Evolutionary conservation across 371 early-diverging fungal genomes (phyloP).

Genomic region (Smittium culicis): DNA sequence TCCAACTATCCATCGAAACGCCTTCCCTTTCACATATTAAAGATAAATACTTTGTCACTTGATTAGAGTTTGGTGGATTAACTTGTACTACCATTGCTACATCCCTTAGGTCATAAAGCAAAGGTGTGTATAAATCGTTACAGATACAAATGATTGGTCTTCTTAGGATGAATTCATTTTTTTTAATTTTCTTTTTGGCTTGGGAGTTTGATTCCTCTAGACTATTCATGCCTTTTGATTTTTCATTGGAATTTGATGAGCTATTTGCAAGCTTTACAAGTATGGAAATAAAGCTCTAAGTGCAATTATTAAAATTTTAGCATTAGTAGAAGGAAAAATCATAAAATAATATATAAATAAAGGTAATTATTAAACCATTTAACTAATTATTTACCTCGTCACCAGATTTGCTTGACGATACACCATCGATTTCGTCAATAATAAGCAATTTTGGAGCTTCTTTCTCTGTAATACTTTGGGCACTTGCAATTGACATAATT

Average conservation of each 20-base stretch:
- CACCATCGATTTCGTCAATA: conserved; percentile 97
- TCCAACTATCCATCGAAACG: conserved; percentile 53
- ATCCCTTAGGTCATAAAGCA: conserved; percentile 64
- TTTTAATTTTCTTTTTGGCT: conserved; percentile 24
- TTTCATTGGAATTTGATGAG: conserved; percentile 13
- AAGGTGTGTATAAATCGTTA: conserved; percentile 88
- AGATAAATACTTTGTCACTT: conserved; percentile 57
- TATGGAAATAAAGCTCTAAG: conserved; percentile 66
- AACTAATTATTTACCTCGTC: no score
- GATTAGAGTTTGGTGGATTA: conserved; percentile 45
- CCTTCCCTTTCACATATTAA: conserved; percentile 70
- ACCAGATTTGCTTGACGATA: conserved; percentile 38
- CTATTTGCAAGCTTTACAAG: conserved; percentile 41
- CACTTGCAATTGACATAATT: conserved; percentile 59
- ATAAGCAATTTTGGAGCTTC: conserved; percentile 71
- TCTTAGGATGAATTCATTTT: conserved; percentile 39
- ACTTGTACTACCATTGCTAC: conserved; percentile 60
- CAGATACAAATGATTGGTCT: conserved; percentile 97
- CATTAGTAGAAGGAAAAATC: no score
- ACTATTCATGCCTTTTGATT: not conserved
- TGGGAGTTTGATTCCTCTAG: conserved; percentile 5
- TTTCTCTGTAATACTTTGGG: conserved; percentile 47
- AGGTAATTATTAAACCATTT: no score
- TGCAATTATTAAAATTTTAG: no score
- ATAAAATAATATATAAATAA: no score